These are phyloP conservation scores for Oenanthe sinensis DNA, from an alignment of 129 eudicot species.

Conservation along the genomic window DNA sequence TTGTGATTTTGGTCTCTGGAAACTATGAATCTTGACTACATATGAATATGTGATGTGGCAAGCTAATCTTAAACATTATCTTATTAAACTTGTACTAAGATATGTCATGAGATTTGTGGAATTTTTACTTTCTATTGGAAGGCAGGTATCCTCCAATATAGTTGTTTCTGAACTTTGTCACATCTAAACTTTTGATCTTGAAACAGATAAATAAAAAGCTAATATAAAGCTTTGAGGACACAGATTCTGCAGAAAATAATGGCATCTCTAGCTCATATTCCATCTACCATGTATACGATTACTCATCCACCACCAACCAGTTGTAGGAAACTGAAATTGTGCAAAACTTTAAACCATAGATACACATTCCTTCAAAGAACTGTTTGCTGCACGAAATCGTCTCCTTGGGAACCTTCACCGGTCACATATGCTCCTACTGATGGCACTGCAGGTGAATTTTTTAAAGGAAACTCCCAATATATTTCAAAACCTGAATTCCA, in stretches of 20 bases:
- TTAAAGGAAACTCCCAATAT: slow-evolving; percentile 33
- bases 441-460: slow-evolving; percentile 27
- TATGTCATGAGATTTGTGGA: background rate
- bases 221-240: background rate
- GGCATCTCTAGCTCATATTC: slow-evolving; percentile 37
- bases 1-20: background rate
- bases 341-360: slow-evolving; percentile 29
- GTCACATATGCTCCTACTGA: slow-evolving; percentile 46
- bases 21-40: background rate
- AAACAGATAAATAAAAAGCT: slow-evolving; percentile 5
- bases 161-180: background rate
- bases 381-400: slow-evolving; percentile 39
- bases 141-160: background rate
- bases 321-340: slow-evolving; percentile 19
- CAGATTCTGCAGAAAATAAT: slow-evolving; percentile 18
- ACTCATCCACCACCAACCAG: slow-evolving; percentile 23
- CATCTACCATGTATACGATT: slow-evolving; percentile 30
- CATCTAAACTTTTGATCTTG: slow-evolving; percentile 7
- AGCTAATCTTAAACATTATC: background rate
- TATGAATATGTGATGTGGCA: background rate
- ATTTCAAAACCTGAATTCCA: slow-evolving; percentile 46
- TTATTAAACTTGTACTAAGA: background rate
- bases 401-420: slow-evolving; percentile 84
- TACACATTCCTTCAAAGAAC: slow-evolving; percentile 19
- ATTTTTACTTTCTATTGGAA: background rate